Evolutionary conservation across 148 eudicot genomes (phyloP), one percentile per base, ranked within the genome.

Genomic region (Chenopodium album): DNA sequence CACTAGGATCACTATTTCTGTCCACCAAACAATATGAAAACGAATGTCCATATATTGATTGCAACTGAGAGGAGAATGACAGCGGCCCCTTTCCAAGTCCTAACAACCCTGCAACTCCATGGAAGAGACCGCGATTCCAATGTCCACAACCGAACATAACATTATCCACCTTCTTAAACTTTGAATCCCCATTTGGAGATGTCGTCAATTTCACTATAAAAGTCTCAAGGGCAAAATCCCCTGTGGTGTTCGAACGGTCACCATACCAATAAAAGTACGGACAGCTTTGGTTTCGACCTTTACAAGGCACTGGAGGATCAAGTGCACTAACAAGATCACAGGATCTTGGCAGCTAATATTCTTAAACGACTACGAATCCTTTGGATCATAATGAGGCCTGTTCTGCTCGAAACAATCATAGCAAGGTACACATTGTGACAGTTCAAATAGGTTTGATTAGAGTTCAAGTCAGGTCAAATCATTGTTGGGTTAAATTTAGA

Each of bases 141-240:
- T 96, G 99, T 7, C 99, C 99, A 75, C 97, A 91, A 0, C 99
- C 99, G 62, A 96, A 96, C 98, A 96, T 96, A 78, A 96, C 86
- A 81, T 96, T 87, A 32, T 94, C 90, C 37, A 91, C 92, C 72
- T 72, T 87, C 82, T 77, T 87, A 73, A 88, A 90, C 86, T 85
- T 89, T 0, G 91, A 84, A 1, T 77, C 76, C 66, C 93, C 93
- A 31, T 69, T 34, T 0, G 79, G 73, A 17, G 90, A 81, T 1
- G 99, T 94, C 12, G 99, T 94, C 12, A 96, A 79, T 73, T 96
- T 96, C 13, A 96, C 94, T 0, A 95, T 96, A 74, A 96, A 96
- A 0, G 97, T 94, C 85, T 96, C 99, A 0, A 90, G 82, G 17
- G 97, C 88, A 12, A 96, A 96, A 81, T 96, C 99, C 0, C 99